A percentile compares a stretch with the other conserved stretches of the same genome.
Evolutionary conservation across 2,329 filamentous ascomycete genomes (phyloP).

Genomic region (Neopestalotiopsis clavispora): DNA sequence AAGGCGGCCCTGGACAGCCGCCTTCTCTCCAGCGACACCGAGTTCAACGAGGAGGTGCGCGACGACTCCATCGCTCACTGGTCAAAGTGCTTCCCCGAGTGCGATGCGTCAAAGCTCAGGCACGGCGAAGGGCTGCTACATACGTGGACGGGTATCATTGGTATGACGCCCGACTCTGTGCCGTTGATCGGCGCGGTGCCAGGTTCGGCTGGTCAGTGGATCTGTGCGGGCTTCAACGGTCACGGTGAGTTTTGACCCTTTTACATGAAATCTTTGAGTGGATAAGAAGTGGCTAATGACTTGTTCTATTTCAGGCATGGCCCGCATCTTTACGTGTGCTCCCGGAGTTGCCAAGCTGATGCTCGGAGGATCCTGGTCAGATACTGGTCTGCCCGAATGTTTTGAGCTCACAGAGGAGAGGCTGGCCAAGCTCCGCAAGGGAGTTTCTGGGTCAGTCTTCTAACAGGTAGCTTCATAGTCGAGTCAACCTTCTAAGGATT

Average conservation of each 20-base stretch:
- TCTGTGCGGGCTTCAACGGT: constrained; percentile 55
- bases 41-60: constrained; percentile 44
- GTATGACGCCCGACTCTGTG: constrained; percentile 50
- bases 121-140: constrained; percentile 51
- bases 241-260: constrained; percentile 40
- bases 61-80: constrained; percentile 42
- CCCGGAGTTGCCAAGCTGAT: constrained; percentile 48
- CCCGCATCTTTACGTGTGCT: constrained; percentile 50
- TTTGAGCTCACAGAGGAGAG: constrained; percentile 38
- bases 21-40: constrained; percentile 43
- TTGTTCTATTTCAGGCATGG: constrained; percentile 34
- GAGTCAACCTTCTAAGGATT: no score
- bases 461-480: neutral
- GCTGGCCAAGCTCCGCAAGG: constrained; percentile 25
- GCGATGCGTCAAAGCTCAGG: constrained; percentile 21
- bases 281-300: neutral
- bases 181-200: constrained; percentile 50
- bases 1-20: constrained; percentile 31
- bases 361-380: constrained; percentile 40
- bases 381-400: constrained; percentile 39
- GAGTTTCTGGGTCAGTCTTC: constrained; percentile 24
- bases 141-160: constrained; percentile 53
- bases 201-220: constrained; percentile 46
- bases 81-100: constrained; percentile 38
- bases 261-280: no score